Percentiles rank a stretch among this genome's conserved stretches.
Evolutionary conservation across 306 rosid genomes (phyloP).

Genomic region (Ormosia semicastrata): DNA sequence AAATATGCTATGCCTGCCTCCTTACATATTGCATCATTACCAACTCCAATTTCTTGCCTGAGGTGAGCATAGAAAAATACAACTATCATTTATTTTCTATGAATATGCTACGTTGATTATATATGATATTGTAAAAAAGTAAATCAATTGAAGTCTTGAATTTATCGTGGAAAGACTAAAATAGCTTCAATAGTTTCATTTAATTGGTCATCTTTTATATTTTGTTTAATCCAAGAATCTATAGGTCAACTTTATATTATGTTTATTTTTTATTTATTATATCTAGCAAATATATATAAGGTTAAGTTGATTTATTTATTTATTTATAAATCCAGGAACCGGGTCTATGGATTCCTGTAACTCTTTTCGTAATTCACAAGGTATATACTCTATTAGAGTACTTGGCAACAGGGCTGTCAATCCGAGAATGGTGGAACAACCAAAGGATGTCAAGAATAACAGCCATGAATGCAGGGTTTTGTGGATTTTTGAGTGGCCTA

Average conservation of each 20-base stretch:
- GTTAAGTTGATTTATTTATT: neutral
- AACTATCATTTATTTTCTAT: neutral
- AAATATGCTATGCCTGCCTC: conserved; percentile 49
- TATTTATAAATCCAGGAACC: conserved; percentile 26
- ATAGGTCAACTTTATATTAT: neutral
- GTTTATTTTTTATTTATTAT: neutral
- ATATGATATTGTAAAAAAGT: neutral
- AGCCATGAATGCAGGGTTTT: conserved; percentile 39
- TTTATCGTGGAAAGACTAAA: no score
- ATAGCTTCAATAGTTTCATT: neutral
- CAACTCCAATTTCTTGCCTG: conserved; percentile 61
- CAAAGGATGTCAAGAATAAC: conserved; percentile 52
- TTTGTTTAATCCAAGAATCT: neutral
- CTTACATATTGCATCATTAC: conserved; percentile 52
- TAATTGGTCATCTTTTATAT: neutral
- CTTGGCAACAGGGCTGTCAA: conserved; percentile 38
- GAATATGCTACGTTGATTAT: neutral
- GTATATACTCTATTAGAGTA: conserved; percentile 32
- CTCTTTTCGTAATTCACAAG: conserved; percentile 27
- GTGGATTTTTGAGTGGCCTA: conserved; percentile 39
- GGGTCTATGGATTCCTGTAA: conserved; percentile 28
- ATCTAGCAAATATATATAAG: neutral
- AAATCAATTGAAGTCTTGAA: no score
- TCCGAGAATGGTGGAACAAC: conserved; percentile 79
- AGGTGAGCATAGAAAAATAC: conserved; percentile 36